Percentiles rank a stretch among this genome's conserved stretches.
These are phyloP conservation scores for Mortierella sp. DNA, from an alignment of 371 early-diverging fungal genomes.

Conservation along the genomic window DNA sequence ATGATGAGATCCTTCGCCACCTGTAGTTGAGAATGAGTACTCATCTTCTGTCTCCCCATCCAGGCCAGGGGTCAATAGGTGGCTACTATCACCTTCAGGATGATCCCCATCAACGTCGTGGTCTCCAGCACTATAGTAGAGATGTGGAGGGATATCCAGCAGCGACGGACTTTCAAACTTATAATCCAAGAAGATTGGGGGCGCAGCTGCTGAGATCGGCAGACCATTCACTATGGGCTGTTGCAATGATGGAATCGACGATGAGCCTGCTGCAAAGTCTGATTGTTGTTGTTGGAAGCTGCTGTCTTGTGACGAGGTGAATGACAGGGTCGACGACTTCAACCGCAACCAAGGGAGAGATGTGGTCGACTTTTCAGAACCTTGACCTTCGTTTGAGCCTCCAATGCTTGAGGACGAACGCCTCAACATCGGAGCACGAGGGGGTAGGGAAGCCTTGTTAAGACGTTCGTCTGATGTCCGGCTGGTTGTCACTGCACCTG, in stretches of 20 bases:
- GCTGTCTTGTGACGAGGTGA: constrained; percentile 10
- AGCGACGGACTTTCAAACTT: constrained; percentile 31
- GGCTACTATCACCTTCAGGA: constrained; percentile 17
- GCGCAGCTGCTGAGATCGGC: constrained; percentile 26
- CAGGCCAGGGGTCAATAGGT: background rate
- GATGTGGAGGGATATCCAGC: constrained; percentile 32
- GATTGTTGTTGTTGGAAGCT: constrained; percentile 11
- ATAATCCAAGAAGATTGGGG: constrained; percentile 44
- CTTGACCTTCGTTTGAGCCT: background rate
- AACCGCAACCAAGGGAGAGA: constrained; percentile 39
- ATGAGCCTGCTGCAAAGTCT: constrained; percentile 12
- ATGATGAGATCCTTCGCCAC: constrained; percentile 4
- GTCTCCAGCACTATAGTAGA: constrained; percentile 48
- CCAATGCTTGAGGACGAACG: constrained; percentile 6
- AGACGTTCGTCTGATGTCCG: constrained; percentile 4
- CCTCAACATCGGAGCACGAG: background rate
- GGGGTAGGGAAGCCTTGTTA: constrained; percentile 8
- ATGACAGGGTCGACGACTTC: constrained; percentile 8
- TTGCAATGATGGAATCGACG: constrained; percentile 13
- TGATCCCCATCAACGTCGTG: constrained; percentile 51
- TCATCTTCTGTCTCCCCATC: constrained; percentile 43
- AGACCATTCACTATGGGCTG: constrained; percentile 27
- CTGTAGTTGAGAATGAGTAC: constrained; percentile 18
- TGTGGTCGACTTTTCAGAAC: constrained; percentile 21
- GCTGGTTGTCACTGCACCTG: background rate